Base-by-base conservation (phyloP, 345 rosid genomes). In the Ailanthus altissimus region DNA sequence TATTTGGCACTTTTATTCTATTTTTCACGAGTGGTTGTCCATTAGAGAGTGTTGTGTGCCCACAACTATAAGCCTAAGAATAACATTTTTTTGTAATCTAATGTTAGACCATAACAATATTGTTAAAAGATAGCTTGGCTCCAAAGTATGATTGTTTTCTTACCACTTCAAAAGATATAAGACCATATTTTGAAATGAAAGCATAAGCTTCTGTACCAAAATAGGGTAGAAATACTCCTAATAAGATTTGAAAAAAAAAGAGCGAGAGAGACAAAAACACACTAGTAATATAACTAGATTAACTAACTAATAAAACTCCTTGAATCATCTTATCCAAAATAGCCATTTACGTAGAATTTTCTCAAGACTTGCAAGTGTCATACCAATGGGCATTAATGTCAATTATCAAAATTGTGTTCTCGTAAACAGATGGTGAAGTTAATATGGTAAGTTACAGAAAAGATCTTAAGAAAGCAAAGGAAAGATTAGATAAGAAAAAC, bases 401-500 rank as follows among this genome's bases (percentile, higher is more conserved):
- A 58, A 26, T 18, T 43, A 8, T 25, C 56, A 45, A 59, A 73
- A 28, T 47, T 62, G 59, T 32, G 47, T 51, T 59, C 43, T 72
- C 65, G 42, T 13, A 43, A 69, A 26, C 15, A 74, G 40, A 45
- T 73, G 26, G n/a, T 18, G 1, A 70, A 43, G 20, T 60, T 60
- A 46, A 6, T 8, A 51, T 23, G 10, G 13, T 0, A 16, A 25
- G 25, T 47, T 50, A 9, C 8, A 23, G 62, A 53, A 65, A 66
- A 49, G 11, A 62, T 50, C 28, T 73, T 59, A 16, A 15, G 45
- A 60, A 60, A 60, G 56, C 10, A 28, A 73, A 20, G 43, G 45
- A 74, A 23, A 74, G 9, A 61, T 47, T 51, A 50, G 63, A 63
- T 64, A 21, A 64, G 21, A 21, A 75, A 53, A 75, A 38, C 53